A percentile compares a stretch with the other conserved stretches of the same genome.
Conservation (phyloP, 345 rosid genomes). For the Lumnitzera racemosa region DNA sequence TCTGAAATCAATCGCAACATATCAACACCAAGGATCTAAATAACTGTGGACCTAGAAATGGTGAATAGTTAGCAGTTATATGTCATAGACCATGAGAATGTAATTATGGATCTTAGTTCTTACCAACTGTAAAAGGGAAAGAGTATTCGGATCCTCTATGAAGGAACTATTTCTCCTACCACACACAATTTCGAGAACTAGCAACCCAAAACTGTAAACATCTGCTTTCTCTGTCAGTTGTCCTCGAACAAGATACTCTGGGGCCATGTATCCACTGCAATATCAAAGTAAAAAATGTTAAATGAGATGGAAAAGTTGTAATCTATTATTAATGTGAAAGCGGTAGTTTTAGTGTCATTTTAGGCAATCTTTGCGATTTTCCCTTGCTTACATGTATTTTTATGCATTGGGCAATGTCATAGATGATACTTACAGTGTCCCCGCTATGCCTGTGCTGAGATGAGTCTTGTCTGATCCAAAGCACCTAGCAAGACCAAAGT, state of each 20-base stretch:
- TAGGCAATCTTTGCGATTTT: no score
- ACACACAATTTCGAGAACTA: constrained; percentile 13
- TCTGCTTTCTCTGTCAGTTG: constrained; percentile 20
- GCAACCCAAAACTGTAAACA: constrained; percentile 12
- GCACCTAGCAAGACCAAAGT: constrained; percentile 19
- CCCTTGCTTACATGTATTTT: no score
- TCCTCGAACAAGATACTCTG: constrained; percentile 18
- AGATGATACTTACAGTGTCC: constrained; percentile 15
- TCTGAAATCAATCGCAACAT: not conserved
- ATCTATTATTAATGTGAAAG: no score
- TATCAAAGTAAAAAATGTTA: no score
- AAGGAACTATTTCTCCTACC: constrained; percentile 11
- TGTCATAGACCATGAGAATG: no score
- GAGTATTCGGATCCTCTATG: constrained; percentile 2
- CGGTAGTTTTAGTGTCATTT: no score
- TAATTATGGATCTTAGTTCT: not conserved
- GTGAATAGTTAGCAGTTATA: no score
- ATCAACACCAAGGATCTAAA: no score
- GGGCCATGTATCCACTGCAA: constrained; percentile 21
- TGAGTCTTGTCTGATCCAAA: constrained; percentile 9
- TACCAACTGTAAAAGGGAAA: constrained; percentile 4
- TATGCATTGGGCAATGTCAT: not conserved
- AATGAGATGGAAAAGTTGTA: no score
- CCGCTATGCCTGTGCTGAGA: constrained; percentile 19
- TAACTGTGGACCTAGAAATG: no score